Conservation (phyloP, 2,329 filamentous ascomycete genomes). For the Orbilia ellipsospora region DNA sequence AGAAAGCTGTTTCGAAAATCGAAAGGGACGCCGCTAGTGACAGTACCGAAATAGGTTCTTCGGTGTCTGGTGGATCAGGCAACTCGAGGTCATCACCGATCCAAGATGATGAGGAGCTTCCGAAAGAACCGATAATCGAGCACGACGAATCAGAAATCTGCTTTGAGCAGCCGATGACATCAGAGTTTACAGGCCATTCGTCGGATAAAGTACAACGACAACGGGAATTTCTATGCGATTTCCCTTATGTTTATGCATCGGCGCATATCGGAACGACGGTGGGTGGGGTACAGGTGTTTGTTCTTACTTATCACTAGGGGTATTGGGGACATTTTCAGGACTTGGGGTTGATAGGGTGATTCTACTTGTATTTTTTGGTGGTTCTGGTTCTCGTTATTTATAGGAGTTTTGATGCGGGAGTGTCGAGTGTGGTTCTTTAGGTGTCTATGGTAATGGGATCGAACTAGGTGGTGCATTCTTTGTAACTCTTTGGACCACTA, state of each 20-base stretch:
- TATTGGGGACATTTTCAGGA: slow-evolving; percentile 21
- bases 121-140: slow-evolving; percentile 40
- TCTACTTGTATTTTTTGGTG: background rate
- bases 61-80: background rate
- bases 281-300: slow-evolving; percentile 30
- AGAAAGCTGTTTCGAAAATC: slow-evolving; percentile 26
- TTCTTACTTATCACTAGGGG: slow-evolving; percentile 48
- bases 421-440: too few relatives aligned
- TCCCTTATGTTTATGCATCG: slow-evolving; percentile 52
- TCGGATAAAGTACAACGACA: slow-evolving; percentile 29
- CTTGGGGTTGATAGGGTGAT: background rate
- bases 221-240: slow-evolving; percentile 47
- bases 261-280: slow-evolving; percentile 18
- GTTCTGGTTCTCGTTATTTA: background rate
- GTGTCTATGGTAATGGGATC: too few relatives aligned
- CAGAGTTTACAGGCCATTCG: slow-evolving; percentile 20
- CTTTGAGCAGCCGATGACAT: slow-evolving; percentile 23
- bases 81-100: background rate
- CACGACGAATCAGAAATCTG: slow-evolving; percentile 41
- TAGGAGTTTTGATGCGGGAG: too few relatives aligned
- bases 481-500: too few relatives aligned
- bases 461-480: too few relatives aligned
- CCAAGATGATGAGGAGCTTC: slow-evolving; percentile 13
- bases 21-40: slow-evolving; percentile 12
- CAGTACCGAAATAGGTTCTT: background rate